phyloP scores from a whole-genome alignment of 1,284 basidiomycete genomes.

The Sporisorium graminicola region DNA sequence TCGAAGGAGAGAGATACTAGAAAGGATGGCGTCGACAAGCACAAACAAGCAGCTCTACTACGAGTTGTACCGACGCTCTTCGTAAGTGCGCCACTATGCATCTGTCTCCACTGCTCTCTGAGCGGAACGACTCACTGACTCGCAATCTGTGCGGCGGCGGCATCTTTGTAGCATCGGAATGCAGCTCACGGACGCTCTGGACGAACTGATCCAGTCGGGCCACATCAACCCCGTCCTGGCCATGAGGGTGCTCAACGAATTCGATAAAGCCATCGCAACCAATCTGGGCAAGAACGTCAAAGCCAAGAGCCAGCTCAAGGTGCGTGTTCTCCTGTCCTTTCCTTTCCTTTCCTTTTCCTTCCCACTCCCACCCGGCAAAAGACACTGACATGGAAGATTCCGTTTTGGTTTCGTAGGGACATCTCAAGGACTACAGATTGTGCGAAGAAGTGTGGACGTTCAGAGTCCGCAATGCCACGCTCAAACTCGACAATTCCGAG shows the following conservation, averaged over 20 bases:
- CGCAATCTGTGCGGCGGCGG: neutral
- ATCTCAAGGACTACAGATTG: constrained; percentile 65
- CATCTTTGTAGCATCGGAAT: constrained; percentile 88
- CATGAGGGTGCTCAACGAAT: constrained; percentile 85
- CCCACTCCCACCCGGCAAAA: too few relatives aligned
- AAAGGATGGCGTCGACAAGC: constrained; percentile 18
- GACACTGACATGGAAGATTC: neutral
- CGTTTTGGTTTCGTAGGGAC: constrained; percentile 47
- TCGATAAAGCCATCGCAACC: constrained; percentile 67
- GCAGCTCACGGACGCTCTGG: constrained; percentile 97
- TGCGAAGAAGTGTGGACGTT: constrained; percentile 70
- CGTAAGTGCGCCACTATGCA: constrained; percentile 34
- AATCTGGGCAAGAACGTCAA: constrained; percentile 65
- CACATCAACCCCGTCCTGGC: constrained; percentile 97
- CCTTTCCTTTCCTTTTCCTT: too few relatives aligned
- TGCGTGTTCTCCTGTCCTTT: neutral
- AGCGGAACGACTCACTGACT: neutral
- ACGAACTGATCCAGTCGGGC: constrained; percentile 96
- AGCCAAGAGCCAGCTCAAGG: constrained; percentile 65
- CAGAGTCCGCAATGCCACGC: constrained; percentile 63
- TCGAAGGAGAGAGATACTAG: too few relatives aligned
- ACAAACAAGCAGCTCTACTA: constrained; percentile 59
- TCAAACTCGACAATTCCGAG: constrained; percentile 68
- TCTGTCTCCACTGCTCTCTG: neutral
- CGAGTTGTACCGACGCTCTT: constrained; percentile 63